Evolutionary conservation across 2,329 filamentous ascomycete species (phyloP).

Genomic region (Orbilia oligospora): DNA sequence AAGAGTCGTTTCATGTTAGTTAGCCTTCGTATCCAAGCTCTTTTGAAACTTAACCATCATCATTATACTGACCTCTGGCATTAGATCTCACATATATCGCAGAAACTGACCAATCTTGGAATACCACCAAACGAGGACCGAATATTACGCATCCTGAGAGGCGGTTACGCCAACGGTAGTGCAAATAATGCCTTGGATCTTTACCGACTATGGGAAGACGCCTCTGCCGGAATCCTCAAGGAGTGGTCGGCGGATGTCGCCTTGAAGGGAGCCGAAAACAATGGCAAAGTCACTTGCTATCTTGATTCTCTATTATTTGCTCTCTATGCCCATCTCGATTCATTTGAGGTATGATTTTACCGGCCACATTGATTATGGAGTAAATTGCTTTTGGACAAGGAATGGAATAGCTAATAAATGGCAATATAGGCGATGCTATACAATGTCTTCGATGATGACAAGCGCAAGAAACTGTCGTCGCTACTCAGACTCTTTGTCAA

Average conservation of each 20-base stretch:
- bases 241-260: constrained; percentile 79
- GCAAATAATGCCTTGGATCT: constrained; percentile 81
- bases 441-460: constrained; percentile 80
- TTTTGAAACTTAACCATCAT: constrained; percentile 30
- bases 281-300: constrained; percentile 91
- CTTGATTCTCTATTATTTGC: constrained; percentile 91
- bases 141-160: constrained; percentile 61
- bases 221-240: constrained; percentile 82
- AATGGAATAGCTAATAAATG: constrained; percentile 17
- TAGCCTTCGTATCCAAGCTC: neutral
- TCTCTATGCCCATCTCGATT: constrained; percentile 92
- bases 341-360: constrained; percentile 78
- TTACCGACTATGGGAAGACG: constrained; percentile 82
- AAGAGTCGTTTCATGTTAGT: constrained; percentile 67
- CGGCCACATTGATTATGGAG: constrained; percentile 7
- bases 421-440: constrained; percentile 76
- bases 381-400: neutral
- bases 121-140: constrained; percentile 62
- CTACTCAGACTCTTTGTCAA: constrained; percentile 93
- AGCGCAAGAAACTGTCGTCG: constrained; percentile 80
- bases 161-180: constrained; percentile 76
- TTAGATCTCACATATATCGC: constrained; percentile 62
- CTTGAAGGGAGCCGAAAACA: constrained; percentile 88
- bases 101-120: constrained; percentile 59
- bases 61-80: constrained; percentile 35